Base-by-base conservation (phyloP, 169 alveolate genomes). In the Eimeria tenella region DNA sequence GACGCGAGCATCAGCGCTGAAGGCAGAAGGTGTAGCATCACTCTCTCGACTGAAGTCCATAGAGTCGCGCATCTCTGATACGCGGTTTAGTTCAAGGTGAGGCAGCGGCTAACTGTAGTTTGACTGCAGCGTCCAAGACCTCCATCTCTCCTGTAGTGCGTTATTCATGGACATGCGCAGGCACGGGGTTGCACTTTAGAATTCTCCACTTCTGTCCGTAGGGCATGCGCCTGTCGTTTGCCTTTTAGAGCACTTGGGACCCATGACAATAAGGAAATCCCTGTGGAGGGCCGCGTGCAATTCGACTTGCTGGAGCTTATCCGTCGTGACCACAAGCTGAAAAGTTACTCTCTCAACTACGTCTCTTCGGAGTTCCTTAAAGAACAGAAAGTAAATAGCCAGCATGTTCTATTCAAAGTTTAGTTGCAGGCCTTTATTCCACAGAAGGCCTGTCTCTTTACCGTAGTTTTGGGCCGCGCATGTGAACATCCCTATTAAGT, bases 291-390 rank as follows among this genome's bases (percentile, higher is more conserved):
- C 70, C 98, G 99, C 94, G 98, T 99, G 86, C 96, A 98, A 79
- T 98, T 99, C 95, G 99, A 99, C 96, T 98, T 99, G 98, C 96
- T 98, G 82, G 98, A 98, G 74, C 98, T 98, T 53, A 98, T 99
- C 93, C 98, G 98, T 56, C 97, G 99, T 86, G 99, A 99, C 86
- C 98, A 99, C 94, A 99, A 99, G 82, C 97, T 99, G 84, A 96
- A 99, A 94, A 97, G 99, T 13, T 99, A 99, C 95, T 97, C 99
- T 13, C 97, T 99, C 81, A 99, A 99, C 96, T 98, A 97, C 81
- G 99, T 99, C 23, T 98, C 99, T 56, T 97, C 98, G 70, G 98
- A 98, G 94, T 99, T 98, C 97, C 97, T 99, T 81, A 98, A 98
- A 83, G 99, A 99, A 88, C 99, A 99, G 96, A 99, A 99, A 96